Conservation (phyloP, 2,329 filamentous ascomycete species). For the Ceratocystis ficicola region DNA sequence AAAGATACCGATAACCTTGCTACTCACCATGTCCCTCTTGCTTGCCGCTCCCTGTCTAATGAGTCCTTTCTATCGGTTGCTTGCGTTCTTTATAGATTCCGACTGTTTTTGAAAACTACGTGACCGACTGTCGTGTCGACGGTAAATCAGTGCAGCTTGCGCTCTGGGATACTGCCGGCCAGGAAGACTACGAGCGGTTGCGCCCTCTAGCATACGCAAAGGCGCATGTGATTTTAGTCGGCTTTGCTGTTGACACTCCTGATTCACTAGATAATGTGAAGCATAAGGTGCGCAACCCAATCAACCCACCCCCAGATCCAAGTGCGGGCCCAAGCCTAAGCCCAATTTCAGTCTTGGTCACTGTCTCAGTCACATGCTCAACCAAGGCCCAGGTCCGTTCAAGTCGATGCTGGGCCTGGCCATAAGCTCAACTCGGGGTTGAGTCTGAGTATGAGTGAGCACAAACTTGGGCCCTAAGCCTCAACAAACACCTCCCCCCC, state of each 20-base stretch:
- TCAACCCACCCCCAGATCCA: neutral
- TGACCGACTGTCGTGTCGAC: slow-evolving; percentile 95
- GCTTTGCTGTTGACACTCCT: slow-evolving; percentile 86
- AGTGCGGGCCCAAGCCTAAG: neutral
- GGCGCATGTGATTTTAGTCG: slow-evolving; percentile 93
- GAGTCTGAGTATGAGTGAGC: neutral
- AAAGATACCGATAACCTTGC: neutral
- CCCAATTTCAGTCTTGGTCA: neutral
- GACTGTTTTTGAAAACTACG: slow-evolving; percentile 98
- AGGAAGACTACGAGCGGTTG: slow-evolving; percentile 96
- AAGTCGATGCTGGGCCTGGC: no score
- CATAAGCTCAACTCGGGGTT: no score
- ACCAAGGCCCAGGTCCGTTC: no score
- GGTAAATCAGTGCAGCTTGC: slow-evolving; percentile 97
- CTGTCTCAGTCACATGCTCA: neutral
- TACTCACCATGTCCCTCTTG: neutral
- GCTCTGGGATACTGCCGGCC: slow-evolving; percentile 97
- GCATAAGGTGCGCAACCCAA: slow-evolving; percentile 59
- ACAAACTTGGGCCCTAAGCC: neutral
- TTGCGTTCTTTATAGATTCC: slow-evolving; percentile 55
- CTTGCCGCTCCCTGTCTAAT: slow-evolving; percentile 1
- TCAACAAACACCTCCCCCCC: neutral
- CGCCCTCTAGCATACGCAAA: slow-evolving; percentile 92
- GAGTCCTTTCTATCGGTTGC: neutral
- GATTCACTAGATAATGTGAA: slow-evolving; percentile 97